These are phyloP conservation scores for Panaeolus papilionaceus DNA, from an alignment of 768 basidiomycete genomes.

Conservation along the genomic window DNA sequence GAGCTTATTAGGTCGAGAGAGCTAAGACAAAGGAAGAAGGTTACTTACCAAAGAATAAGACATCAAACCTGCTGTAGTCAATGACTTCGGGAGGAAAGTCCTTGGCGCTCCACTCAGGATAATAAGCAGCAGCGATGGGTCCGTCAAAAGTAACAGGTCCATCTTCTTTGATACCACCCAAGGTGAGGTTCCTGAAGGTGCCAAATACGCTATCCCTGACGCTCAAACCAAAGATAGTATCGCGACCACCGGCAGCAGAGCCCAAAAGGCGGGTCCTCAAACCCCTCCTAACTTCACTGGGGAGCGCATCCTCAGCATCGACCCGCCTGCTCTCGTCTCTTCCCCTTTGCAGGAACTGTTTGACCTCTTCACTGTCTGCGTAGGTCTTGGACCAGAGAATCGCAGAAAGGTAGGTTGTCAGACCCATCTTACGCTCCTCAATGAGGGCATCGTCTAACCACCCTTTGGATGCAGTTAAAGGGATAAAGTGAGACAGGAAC, in stretches of 20 bases:
- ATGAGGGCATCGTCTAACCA: slow-evolving; percentile 53
- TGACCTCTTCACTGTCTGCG: slow-evolving; percentile 33
- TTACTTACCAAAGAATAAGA: slow-evolving; percentile 66
- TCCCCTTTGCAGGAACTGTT: slow-evolving; percentile 38
- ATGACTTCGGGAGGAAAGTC: slow-evolving; percentile 59
- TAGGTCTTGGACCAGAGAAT: slow-evolving; percentile 38
- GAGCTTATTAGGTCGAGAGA: not conserved
- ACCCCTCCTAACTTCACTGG: slow-evolving; percentile 20
- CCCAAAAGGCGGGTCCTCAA: slow-evolving; percentile 4
- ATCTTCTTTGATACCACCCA: not conserved
- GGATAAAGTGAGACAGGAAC: slow-evolving; percentile 43
- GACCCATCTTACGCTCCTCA: slow-evolving; percentile 49
- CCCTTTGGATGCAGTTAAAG: slow-evolving; percentile 33
- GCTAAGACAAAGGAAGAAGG: not conserved
- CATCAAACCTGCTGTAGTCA: slow-evolving; percentile 69
- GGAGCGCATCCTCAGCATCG: slow-evolving; percentile 45
- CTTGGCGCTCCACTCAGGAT: slow-evolving; percentile 56
- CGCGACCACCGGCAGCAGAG: not conserved
- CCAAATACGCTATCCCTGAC: slow-evolving; percentile 3
- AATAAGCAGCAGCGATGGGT: slow-evolving; percentile 54
- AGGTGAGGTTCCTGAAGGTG: not conserved
- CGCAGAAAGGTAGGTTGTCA: slow-evolving; percentile 43
- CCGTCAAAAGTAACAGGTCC: not conserved
- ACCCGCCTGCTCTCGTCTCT: not conserved
- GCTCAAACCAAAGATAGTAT: slow-evolving; percentile 10